Evolutionary conservation across 2,329 filamentous ascomycete species (phyloP), one percentile per base, ranked within the genome.

Genomic region (Dothistroma pini): DNA sequence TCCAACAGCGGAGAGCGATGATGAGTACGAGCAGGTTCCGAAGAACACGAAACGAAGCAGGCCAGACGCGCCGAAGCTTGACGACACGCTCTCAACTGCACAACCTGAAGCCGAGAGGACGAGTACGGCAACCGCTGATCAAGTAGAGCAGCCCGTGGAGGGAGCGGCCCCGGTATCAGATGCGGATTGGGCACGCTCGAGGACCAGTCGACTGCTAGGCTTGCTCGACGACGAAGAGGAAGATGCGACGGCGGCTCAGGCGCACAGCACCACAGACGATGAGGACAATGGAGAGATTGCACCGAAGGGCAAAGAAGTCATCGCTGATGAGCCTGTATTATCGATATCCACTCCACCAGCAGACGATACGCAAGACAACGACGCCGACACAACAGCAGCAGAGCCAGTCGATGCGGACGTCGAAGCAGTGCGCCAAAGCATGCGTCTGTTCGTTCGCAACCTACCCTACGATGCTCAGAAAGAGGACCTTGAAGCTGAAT

Each of bases 131-230:
- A 32, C 44, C 16, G 57, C 52, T 34, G 49, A 54, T 16, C 49
- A 54, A 29, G 34, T 63, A 60, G 72, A 67, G 22, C 25, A 19
- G n/a, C 49, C 32, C 70, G 34, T 11, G 8, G 32, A n/a, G 14
- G 53, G 58, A 22, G 54, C 41, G 5, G 35, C 57, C 51, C 78
- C 79, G 55, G 81, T 87, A 2, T 88, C 89, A 22, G 92, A 97
- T 76, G 86, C 88, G 63, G 93, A 97, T 75, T 99, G 95, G 95
- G 81, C 97, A 68, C 87, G 93, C 60, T 93, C 90, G 64, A 86
- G 90, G 68, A 97, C 93, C 14, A 97, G 88, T 76, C 85, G 93
- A 69, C 79, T 96, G 54, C 81, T 97, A 55, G 95, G 93, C 74
- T 80, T 97, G 31, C 81, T 93, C 57, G 91, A 96, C 69, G 89